Conservation (phyloP, 306 rosid genomes). For the Notholithocarpus densiflorus region DNA sequence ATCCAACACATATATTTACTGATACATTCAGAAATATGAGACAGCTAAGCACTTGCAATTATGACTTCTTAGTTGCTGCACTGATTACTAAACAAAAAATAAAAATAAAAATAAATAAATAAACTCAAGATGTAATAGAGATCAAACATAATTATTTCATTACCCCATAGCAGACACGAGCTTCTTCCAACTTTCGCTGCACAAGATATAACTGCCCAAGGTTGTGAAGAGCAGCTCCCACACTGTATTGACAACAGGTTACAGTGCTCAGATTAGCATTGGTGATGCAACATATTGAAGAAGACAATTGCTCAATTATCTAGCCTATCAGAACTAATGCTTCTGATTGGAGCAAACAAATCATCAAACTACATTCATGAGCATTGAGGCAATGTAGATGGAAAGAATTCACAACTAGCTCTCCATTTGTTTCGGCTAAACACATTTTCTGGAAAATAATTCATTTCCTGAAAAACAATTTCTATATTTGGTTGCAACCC, state of each 20-base stretch:
- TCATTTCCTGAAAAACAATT: no score
- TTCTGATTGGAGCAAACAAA: background rate
- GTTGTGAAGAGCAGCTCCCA: conserved; percentile 82
- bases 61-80: background rate
- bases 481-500: no score
- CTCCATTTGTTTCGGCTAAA: no score
- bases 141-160: background rate
- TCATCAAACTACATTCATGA: background rate
- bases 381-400: background rate
- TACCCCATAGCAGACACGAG: conserved; percentile 69
- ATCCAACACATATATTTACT: background rate
- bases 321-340: background rate
- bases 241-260: conserved; percentile 45
- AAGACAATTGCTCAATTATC: background rate
- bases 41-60: background rate
- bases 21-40: no score
- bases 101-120: no score
- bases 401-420: background rate
- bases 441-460: no score
- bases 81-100: background rate
- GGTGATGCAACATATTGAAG: background rate
- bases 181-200: conserved; percentile 69
- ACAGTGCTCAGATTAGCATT: conserved; percentile 7
- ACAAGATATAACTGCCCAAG: conserved; percentile 80
- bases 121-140: no score